Conservation (phyloP, 768 basidiomycete genomes). For the Neoboletus magnificus region DNA sequence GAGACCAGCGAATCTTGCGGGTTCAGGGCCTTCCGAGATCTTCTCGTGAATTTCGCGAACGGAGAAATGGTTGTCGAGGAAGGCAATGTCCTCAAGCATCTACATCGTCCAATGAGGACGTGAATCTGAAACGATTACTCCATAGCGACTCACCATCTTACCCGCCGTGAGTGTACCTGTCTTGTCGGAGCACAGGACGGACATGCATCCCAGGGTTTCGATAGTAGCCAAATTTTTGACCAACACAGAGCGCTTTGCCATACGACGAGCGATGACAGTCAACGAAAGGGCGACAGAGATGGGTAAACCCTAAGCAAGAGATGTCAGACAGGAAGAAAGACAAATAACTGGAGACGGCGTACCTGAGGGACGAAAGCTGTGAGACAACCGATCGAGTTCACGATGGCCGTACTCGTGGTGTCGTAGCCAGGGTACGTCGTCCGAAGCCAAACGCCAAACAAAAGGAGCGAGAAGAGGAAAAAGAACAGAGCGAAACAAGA, state of each 20-base stretch:
- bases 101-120: slow-evolving; percentile 10
- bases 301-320: slow-evolving; percentile 30
- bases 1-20: slow-evolving; percentile 14
- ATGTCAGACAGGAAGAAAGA: not conserved
- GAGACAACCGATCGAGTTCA: slow-evolving; percentile 38
- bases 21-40: slow-evolving; percentile 7
- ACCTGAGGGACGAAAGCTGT: slow-evolving; percentile 43
- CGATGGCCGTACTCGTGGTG: slow-evolving; percentile 33
- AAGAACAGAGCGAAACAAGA: slow-evolving; percentile 38
- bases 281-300: slow-evolving; percentile 48
- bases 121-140: no score
- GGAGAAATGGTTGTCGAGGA: slow-evolving; percentile 28
- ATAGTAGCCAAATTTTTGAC: no score
- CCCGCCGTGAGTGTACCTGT: slow-evolving; percentile 48
- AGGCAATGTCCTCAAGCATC: slow-evolving; percentile 39
- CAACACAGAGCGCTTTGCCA: slow-evolving; percentile 44
- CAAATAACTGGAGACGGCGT: not conserved
- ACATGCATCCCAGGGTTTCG: slow-evolving; percentile 51
- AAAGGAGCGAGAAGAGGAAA: slow-evolving; percentile 39
- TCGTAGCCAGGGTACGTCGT: slow-evolving; percentile 30
- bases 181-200: slow-evolving; percentile 52
- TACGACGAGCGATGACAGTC: slow-evolving; percentile 44
- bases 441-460: slow-evolving; percentile 41
- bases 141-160: slow-evolving; percentile 36
- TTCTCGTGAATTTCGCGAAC: slow-evolving; percentile 12